Conservation (phyloP, 306 rosid species). For the Lathyrus oleraceus region DNA sequence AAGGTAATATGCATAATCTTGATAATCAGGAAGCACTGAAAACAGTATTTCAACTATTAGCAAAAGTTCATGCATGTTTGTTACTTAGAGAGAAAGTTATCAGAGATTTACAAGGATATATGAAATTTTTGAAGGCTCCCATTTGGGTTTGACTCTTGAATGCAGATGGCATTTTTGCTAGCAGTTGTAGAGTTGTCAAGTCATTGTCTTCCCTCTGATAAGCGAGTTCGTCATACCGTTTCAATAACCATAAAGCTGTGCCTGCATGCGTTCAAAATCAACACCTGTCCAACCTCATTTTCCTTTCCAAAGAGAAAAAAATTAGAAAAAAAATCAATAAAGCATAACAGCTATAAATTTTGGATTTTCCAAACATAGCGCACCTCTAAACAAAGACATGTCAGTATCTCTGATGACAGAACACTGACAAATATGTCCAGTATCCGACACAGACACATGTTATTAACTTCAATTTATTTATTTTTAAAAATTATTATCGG, state of each 20-base stretch:
- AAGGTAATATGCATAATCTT: slow-evolving; percentile 28
- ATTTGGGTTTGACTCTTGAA: slow-evolving; percentile 42
- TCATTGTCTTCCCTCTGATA: slow-evolving; percentile 12
- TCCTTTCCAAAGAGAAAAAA: not conserved
- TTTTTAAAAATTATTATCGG: too few relatives aligned
- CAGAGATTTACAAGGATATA: slow-evolving; percentile 30
- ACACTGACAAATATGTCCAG: too few relatives aligned
- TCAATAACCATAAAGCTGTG: slow-evolving; percentile 44
- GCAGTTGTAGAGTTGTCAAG: slow-evolving; percentile 41
- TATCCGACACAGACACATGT: too few relatives aligned
- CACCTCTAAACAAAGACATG: too few relatives aligned
- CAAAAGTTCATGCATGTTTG: not conserved
- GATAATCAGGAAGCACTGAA: slow-evolving; percentile 41
- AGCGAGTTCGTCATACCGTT: slow-evolving; percentile 25
- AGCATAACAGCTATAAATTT: too few relatives aligned
- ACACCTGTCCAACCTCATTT: not conserved
- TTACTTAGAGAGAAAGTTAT: not conserved
- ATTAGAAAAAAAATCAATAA: too few relatives aligned
- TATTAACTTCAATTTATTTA: too few relatives aligned
- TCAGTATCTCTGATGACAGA: too few relatives aligned
- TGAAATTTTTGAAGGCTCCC: slow-evolving; percentile 33
- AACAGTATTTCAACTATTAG: not conserved
- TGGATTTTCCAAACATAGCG: too few relatives aligned
- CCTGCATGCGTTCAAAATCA: slow-evolving; percentile 25
- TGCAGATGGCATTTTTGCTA: slow-evolving; percentile 40